These are phyloP conservation scores for Eryngium alpinum DNA, from an alignment of 140 eudicot species.

Conservation along the genomic window DNA sequence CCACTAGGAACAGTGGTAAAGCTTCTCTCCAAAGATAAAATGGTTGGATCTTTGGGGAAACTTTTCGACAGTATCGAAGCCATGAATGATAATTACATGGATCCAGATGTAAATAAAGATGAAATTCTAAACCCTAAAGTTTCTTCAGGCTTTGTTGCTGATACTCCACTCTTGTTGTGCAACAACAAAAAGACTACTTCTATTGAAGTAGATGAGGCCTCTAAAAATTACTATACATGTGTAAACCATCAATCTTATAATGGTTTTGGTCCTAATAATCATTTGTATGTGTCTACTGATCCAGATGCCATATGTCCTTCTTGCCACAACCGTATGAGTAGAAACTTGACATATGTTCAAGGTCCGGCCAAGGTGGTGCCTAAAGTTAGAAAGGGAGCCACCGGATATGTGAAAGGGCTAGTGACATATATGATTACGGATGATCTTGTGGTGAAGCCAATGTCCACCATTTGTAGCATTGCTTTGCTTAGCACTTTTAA, in stretches of 20 bases:
- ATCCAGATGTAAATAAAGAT: slow-evolving; percentile 28
- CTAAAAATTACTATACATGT: slow-evolving; percentile 16
- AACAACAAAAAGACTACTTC: no score
- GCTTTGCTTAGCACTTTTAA: slow-evolving; percentile 1
- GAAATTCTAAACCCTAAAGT: neutral
- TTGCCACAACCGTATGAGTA: accelerated
- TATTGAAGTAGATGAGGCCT: no score
- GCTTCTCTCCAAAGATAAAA: slow-evolving; percentile 29
- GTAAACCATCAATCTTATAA: neutral
- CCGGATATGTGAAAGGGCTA: slow-evolving; percentile 40
- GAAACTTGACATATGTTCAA: neutral
- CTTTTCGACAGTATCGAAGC: slow-evolving; percentile 37
- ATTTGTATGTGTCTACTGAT: neutral
- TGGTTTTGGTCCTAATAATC: neutral
- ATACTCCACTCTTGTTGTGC: neutral
- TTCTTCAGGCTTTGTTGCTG: neutral
- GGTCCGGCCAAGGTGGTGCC: neutral
- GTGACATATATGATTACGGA: slow-evolving; percentile 42
- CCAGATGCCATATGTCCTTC: neutral
- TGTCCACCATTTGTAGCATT: slow-evolving; percentile 32
- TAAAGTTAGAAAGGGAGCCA: neutral
- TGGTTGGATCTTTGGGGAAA: slow-evolving; percentile 30
- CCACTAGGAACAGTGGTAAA: slow-evolving; percentile 34
- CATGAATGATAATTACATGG: slow-evolving; percentile 29
- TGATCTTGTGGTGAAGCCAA: slow-evolving; percentile 29